Evolutionary conservation across 1,284 basidiomycete species (phyloP).

Genomic region (Microbotryomycetes sp.): DNA sequence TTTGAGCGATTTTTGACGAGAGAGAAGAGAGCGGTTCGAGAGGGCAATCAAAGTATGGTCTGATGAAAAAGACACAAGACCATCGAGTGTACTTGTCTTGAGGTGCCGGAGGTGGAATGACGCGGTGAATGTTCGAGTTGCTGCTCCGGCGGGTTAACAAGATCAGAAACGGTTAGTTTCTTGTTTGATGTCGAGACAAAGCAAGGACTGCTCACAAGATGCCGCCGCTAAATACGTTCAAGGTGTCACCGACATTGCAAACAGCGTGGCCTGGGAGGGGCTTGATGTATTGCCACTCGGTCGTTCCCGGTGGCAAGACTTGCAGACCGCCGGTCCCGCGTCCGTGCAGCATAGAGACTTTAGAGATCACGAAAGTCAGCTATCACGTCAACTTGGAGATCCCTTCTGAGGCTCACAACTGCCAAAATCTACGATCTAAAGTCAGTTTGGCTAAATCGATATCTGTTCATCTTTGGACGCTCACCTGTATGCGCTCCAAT

Average conservation of each 20-base stretch:
- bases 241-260: slow-evolving; percentile 35
- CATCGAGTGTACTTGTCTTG: slow-evolving; percentile 22
- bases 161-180: neutral
- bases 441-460: slow-evolving; percentile 46
- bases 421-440: slow-evolving; percentile 54
- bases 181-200: neutral
- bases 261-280: slow-evolving; percentile 32
- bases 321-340: slow-evolving; percentile 34
- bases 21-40: slow-evolving; percentile 2
- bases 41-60: slow-evolving; percentile 14
- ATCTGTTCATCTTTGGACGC: slow-evolving; percentile 38
- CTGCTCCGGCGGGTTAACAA: neutral
- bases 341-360: slow-evolving; percentile 31
- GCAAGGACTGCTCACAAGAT: slow-evolving; percentile 17
- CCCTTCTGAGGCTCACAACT: slow-evolving; percentile 16
- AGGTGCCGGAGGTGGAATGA: slow-evolving; percentile 38
- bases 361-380: neutral
- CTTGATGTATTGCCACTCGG: slow-evolving; percentile 33
- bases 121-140: slow-evolving; percentile 53
- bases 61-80: slow-evolving; percentile 25
- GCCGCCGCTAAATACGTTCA: slow-evolving; percentile 41
- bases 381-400: no score
- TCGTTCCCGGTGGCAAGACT: slow-evolving; percentile 31
- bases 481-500: slow-evolving; percentile 12
- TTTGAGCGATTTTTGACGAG: slow-evolving; percentile 8